Base-by-base conservation (phyloP, 768 basidiomycete species). In the Pleurotus djamor region DNA sequence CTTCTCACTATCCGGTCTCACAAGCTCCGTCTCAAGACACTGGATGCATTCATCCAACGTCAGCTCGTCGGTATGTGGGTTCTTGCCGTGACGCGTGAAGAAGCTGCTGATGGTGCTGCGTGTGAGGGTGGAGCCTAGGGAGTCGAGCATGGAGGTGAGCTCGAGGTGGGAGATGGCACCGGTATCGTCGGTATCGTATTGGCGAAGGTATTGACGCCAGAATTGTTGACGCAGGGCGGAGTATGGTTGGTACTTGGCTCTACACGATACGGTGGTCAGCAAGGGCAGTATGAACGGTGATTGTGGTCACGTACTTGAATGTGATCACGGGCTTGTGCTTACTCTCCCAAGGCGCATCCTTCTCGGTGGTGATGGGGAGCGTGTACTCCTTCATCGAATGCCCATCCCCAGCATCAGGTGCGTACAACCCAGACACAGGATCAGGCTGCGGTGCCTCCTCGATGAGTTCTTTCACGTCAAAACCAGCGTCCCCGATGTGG, bases 161-260 rank as follows among this genome's bases (percentile, higher is more conserved):
- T 98, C 97, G 58, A 96, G 76, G 61, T 88, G 87, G 0, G 93
- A 94, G 43, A 96, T 74, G 1, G 81, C 70, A 17, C 76, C 75
- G 0, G 87, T 90, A 61, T 95, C 92, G 71, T 96, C 94, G 0
- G 87, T 82, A 65, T 97, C 96, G 72, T 98, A 98, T 64, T 96
- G 91, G 52, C 83, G 83, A 43, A 96, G 82, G 70, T 93, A 95
- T 63, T 91, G 87, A 1, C 86, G 78, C 95, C 95, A 97, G 79
- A 96, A 95, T 2, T 84, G 85, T 67, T 94, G 93, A 0, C 94
- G 90, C 7, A 96, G 82, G 13, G 92, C 90, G 60, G 88, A 92
- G 68, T 98, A 99, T 0, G 97, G 94, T 68, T 97, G 94, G 73
- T 94, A 99, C 72, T 90, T 96, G 8, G 96, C 96, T 21, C 92